Evolutionary conservation across 2,329 filamentous ascomycete species (phyloP), one percentile per base, ranked within the genome.

Genomic region (Xylaria sp.): DNA sequence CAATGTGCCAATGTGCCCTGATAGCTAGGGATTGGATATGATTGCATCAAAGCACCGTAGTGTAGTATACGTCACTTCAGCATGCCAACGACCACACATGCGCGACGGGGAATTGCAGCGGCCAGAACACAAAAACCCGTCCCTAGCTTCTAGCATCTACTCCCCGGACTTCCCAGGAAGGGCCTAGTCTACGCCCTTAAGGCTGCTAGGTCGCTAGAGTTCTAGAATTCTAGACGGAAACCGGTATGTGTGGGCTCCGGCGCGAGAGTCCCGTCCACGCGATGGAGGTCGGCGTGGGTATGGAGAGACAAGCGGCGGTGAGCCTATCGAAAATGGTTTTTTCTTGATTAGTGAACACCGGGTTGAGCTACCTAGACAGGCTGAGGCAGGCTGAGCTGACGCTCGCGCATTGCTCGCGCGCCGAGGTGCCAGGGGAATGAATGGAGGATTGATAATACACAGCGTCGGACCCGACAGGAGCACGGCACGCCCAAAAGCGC

Each of bases 281-380:
- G 56, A 27, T 35, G 33, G 21, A 25, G 35, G 33, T 46, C 17
- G 23, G 35, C 41, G 44, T 40, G 31, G 10, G 43, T 21, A 10
- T 19, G 19, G 35, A 46, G 27, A 41, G 29, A 19, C 21, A 17
- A 29, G 43, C 19, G 9, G 31, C 11, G 41, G 48, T 29, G 49
- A 37, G 31, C 37, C 10, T 31, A 48, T 43, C 21, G 54, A 29
- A 29, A 23, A 10, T 11, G 40, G 41, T 29, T 51, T 25, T 49
- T 21, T 35, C 13, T 15, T 54, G 60, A 62, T 62, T 62, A 62
- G 43, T 62, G 29, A 62, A 54, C 60, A 54, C 29, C 21, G 31
- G 38, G 17, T 38, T 54, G 37, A n/a, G 37, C 15, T 40, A n/a
- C 5, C n/a, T n/a, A n/a, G n/a, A n/a, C n/a, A n/a, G n/a, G 33